Evolutionary conservation across 108 stramenopile genomes (phyloP), one percentile per base, ranked within the genome.

Genomic region (Stephanodiscus minutulus): DNA sequence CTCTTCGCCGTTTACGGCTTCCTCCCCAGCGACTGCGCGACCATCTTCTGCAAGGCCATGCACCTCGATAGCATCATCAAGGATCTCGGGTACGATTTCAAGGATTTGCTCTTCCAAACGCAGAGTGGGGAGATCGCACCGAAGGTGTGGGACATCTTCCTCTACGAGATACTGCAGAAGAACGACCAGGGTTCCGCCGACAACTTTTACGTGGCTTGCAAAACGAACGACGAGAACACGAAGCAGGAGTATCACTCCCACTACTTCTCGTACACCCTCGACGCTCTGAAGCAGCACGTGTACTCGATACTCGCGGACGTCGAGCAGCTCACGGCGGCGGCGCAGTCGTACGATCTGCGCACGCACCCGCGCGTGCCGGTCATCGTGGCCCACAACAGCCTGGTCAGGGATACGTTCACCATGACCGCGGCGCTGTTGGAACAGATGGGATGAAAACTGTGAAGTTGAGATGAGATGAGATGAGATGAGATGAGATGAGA

Each of bases 1-100:
- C 8, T 79, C 0, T 79, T 79, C 69, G 78, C 78, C 59, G 43
- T 44, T n/a, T 79, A 74, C 47, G 78, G 78, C 12, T 79, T 79
- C 52, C 48, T 79, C 21, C 59, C 66, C 7, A 53, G 53, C 12
- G 68, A 68, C 33, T 74, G 68, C 35, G 35, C 66, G 15, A 69
- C 63, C 12, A 64, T 70, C 22, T 79, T 79, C 37, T 79, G 78
- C 64, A 79, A 79, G 68, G 67, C 68, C 0, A 66, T 79, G 68
- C 61, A 79, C 49, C 48, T 72, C 18, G 68, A 74, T 1, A 10
- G 28, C 21, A 47, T 73, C 27, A 77, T 77, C 15, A 44, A 61
- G 12, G 71, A 77, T 18, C 64, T 77, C 21, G 76, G 67, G 8
- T 76, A 76, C 53, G 66, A 69, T 5, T 69, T 49, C 28, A 50